Base-by-base conservation (phyloP, 768 basidiomycete species). In the Panaeolus cyanescens region DNA sequence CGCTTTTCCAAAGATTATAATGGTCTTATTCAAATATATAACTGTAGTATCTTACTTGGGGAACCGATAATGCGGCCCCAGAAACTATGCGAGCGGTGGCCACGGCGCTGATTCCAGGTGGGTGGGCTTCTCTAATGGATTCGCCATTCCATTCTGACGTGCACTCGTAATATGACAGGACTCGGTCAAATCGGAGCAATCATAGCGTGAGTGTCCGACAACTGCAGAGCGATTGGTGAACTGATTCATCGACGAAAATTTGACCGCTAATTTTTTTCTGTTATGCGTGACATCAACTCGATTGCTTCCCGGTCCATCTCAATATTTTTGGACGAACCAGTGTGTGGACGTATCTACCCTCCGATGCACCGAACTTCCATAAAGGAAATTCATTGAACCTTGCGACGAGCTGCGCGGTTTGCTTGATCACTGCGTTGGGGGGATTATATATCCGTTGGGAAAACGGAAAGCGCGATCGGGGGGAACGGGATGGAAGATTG, bases 381-480 rank as follows among this genome's bases (percentile, higher is more conserved):
- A 76, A 78, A 40, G 82, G 81, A n/a, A 82, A 81, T 66, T 71
- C 74, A 1, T 71, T 82, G 33, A 82, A 82, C 61, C 74, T 83
- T 5, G 77, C 74, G 4, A 75, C 80, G 3, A 74, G 70, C 33
- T 67, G 70, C 25, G 65, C 70, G 0, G 70, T 74, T 25, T 75
- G 70, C 30, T 42, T 79, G 0, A 66, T 80, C 0, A 70, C 72
- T 6, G 56, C 75, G 25, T 7, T 75, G 12, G 72, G 67, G 12
- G 69, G 70, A 25, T 1, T 77, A 1, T 82, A 80, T 59, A 70
- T 83, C 34, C 72, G 69, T 4, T 68, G 68, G 70, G 81, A 83
- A 63, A 83, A 83, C 60, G 67, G 59, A 17, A 80, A 78, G 64
- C 77, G 81, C 4, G 74, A 73, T 40, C 73, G 76, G 45, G 80